phyloP scores from a whole-genome alignment of 495 filamentous ascomycete species.

The Penicillium roqueforti region DNA sequence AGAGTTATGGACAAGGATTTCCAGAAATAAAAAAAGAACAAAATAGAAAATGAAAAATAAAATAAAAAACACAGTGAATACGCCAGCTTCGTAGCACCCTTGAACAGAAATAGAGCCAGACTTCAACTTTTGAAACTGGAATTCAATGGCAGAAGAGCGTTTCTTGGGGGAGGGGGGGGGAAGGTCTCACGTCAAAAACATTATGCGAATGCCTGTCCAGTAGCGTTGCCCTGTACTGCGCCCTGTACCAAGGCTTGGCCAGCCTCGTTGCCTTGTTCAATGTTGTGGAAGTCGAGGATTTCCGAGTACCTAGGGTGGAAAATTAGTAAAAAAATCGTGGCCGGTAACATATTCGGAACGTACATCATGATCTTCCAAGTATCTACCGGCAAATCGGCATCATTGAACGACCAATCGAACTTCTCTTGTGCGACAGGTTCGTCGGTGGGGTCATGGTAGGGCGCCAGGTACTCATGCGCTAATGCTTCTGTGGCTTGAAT shows the following conservation, averaged over 20 bases:
- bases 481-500: conserved; percentile 80
- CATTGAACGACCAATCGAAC: conserved; percentile 99
- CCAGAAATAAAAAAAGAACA: conserved; percentile 12
- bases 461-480: conserved; percentile 87
- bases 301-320: conserved; percentile 80
- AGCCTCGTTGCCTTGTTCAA: conserved; percentile 57
- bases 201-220: conserved; percentile 33
- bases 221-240: conserved; percentile 26
- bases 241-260: conserved; percentile 35
- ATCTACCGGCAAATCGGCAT: conserved; percentile 94
- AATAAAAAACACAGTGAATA: conserved; percentile 3
- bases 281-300: conserved; percentile 98
- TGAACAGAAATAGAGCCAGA: conserved; percentile 9
- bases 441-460: conserved; percentile 95
- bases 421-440: conserved; percentile 95
- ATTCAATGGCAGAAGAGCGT: conserved; percentile 2
- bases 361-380: conserved; percentile 99
- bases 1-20: conserved; percentile 28
- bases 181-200: neutral
- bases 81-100: conserved; percentile 18
- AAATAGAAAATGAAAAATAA: conserved; percentile 8
- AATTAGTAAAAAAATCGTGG: conserved; percentile 15
- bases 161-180: neutral
- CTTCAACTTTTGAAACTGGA: conserved; percentile 1
- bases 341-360: conserved; percentile 8